These are phyloP conservation scores for Pseudogymnoascus sp. DNA, from an alignment of 2,329 filamentous ascomycete genomes.

Conservation along the genomic window DNA sequence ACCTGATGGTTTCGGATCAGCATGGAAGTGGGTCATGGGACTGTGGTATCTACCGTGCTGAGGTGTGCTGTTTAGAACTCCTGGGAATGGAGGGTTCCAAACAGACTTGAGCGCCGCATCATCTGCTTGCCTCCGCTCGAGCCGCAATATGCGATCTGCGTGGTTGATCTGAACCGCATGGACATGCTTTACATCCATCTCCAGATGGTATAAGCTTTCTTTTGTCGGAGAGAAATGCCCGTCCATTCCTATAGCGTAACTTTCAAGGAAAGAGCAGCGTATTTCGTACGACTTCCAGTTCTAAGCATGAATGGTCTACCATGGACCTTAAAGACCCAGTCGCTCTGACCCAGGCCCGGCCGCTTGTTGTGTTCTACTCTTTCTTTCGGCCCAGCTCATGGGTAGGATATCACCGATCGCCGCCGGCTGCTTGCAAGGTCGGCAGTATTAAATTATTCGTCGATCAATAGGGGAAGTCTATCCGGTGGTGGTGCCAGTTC, in stretches of 20 bases:
- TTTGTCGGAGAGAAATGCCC: conserved; percentile 50
- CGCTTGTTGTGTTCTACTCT: neutral
- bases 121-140: conserved; percentile 62
- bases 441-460: neutral
- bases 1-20: conserved; percentile 43
- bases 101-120: conserved; percentile 71
- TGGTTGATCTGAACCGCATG: conserved; percentile 57
- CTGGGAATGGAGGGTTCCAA: conserved; percentile 88
- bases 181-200: conserved; percentile 64
- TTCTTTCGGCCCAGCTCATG: neutral
- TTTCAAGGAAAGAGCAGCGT: neutral
- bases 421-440: neutral
- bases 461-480: neutral
- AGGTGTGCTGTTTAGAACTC: conserved; percentile 70
- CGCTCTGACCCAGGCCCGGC: conserved; percentile 3
- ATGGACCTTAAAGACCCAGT: conserved; percentile 4
- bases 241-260: conserved; percentile 45
- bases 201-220: conserved; percentile 60
- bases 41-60: conserved; percentile 65
- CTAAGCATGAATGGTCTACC: conserved; percentile 5
- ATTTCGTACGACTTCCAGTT: neutral
- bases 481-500: neutral
- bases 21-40: conserved; percentile 19
- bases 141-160: conserved; percentile 51
- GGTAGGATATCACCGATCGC: neutral